Conservation (phyloP, 192 early-diverging fungal genomes). For the Diversispora eburnea region DNA sequence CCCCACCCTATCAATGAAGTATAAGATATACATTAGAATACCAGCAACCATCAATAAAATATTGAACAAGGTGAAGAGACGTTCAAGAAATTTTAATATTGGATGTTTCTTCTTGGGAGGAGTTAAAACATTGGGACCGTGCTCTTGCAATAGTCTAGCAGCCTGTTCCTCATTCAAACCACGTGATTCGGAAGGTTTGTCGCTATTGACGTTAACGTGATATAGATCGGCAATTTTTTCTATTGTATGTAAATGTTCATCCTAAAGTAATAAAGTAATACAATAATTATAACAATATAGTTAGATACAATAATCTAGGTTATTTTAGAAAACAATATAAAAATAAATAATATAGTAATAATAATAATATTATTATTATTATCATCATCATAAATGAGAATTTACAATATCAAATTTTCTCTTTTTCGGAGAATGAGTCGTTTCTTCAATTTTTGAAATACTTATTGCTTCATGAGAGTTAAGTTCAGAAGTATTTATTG, state of each 20-base stretch:
- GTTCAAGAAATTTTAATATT: slow-evolving; percentile 71
- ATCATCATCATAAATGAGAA: too few relatives aligned
- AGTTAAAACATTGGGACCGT: slow-evolving; percentile 83
- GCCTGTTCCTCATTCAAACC: slow-evolving; percentile 69
- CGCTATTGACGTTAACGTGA: slow-evolving; percentile 45
- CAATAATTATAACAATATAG: neutral
- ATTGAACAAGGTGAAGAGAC: slow-evolving; percentile 81
- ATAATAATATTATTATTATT: too few relatives aligned
- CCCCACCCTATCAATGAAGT: slow-evolving; percentile 66
- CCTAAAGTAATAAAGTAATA: slow-evolving; percentile 37
- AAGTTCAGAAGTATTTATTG: neutral
- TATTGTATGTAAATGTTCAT: slow-evolving; percentile 47
- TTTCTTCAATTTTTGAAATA: slow-evolving; percentile 22
- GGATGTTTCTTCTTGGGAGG: slow-evolving; percentile 83
- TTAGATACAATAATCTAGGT: neutral
- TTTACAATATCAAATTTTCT: too few relatives aligned
- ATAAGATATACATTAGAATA: slow-evolving; percentile 75
- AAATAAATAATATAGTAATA: too few relatives aligned
- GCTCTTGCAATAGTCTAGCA: slow-evolving; percentile 53
- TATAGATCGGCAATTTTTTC: slow-evolving; percentile 45
- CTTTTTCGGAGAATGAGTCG: neutral
- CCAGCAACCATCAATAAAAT: slow-evolving; percentile 80
- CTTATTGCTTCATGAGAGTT: too few relatives aligned
- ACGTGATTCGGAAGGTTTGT: slow-evolving; percentile 61
- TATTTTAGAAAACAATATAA: neutral